Base-by-base conservation (phyloP, 768 basidiomycete genomes). In the Psilocybe tampanensis region DNA sequence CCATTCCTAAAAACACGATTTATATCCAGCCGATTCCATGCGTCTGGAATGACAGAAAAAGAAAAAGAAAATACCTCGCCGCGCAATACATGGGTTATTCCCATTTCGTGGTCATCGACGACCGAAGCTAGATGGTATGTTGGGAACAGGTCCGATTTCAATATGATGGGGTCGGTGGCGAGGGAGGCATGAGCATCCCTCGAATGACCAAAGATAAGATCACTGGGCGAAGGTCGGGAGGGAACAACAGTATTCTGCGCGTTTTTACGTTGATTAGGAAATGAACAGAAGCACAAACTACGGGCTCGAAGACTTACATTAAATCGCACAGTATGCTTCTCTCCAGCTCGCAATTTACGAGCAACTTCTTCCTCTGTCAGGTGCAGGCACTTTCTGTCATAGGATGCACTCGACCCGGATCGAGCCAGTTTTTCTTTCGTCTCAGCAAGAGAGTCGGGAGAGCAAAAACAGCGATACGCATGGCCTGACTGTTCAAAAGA, bases 121-220 rank as follows among this genome's bases (percentile, higher is more conserved):
- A 98, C 93, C 19, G 88, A 95, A 0, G 97, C 96, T 4, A 99
- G 82, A 61, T 98, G 97, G 68, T 99, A 99, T 0, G 96, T 98
- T 5, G 97, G 97, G 69, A 90, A 96, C 1, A 85, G 76, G 69
- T 99, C 97, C 1, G 91, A 88, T 71, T 99, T 98, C 58, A 98
- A 77, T 3, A 98, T 76, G 44, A 98, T 84, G 21, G 95, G 94
- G 68, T 99, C 97, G 2, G 94, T 95, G 1, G 88, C 85, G 4
- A 92, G 71, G 1, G 90, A 93, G 11, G 83, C 83, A 64, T 90
- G 89, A 0, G 89, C 86, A 68, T 92, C 92, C 59, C 79, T 84
- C 34, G 91, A 68, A 23, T 75, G 68, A 1, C 91, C 90, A 67
- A 95, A 96, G 7, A 96, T 82, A 17, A 95, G 70, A 64, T 96